These are phyloP conservation scores for Coniochaeta sp. DNA, from an alignment of 2,329 filamentous ascomycete species.

Conservation along the genomic window DNA sequence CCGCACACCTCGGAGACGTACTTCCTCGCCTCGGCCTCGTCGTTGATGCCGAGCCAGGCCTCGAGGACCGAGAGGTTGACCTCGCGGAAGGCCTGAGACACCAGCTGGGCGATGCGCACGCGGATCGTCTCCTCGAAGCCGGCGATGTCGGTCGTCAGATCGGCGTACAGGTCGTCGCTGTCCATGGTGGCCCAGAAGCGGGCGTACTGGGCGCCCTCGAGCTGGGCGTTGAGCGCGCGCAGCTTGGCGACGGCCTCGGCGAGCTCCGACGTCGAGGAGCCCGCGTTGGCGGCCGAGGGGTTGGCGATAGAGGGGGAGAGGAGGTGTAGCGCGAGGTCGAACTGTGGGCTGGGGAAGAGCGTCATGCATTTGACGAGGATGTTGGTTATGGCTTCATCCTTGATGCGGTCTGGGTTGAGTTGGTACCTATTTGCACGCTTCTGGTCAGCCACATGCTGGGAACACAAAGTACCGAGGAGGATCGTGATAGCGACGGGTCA, in stretches of 20 bases:
- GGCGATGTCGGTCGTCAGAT: constrained; percentile 86
- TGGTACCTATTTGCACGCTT: constrained; percentile 70
- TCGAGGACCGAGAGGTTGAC: constrained; percentile 61
- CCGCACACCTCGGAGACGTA: constrained; percentile 81
- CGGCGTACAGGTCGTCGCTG: constrained; percentile 90
- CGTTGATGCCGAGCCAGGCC: constrained; percentile 65
- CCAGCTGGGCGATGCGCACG: constrained; percentile 78
- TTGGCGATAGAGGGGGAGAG: constrained; percentile 77
- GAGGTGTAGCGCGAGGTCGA: constrained; percentile 87
- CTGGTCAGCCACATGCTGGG: constrained; percentile 3
- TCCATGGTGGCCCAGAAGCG: constrained; percentile 91
- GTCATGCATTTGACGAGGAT: constrained; percentile 97
- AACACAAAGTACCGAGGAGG: background rate
- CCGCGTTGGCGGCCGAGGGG: constrained; percentile 44
- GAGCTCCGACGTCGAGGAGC: constrained; percentile 52
- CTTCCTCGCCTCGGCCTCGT: constrained; percentile 60
- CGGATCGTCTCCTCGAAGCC: constrained; percentile 95
- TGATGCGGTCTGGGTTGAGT: constrained; percentile 97
- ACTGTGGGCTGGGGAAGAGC: constrained; percentile 93
- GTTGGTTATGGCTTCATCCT: constrained; percentile 97
- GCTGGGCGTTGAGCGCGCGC: constrained; percentile 72
- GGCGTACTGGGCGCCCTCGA: constrained; percentile 84
- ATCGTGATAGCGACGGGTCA: constrained; percentile 21
- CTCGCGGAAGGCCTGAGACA: constrained; percentile 74
- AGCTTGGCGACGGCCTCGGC: constrained; percentile 89